Percentiles rank a stretch among this genome's conserved stretches.
Conservation (phyloP, 1,284 basidiomycete genomes). For the Pascua sp. region DNA sequence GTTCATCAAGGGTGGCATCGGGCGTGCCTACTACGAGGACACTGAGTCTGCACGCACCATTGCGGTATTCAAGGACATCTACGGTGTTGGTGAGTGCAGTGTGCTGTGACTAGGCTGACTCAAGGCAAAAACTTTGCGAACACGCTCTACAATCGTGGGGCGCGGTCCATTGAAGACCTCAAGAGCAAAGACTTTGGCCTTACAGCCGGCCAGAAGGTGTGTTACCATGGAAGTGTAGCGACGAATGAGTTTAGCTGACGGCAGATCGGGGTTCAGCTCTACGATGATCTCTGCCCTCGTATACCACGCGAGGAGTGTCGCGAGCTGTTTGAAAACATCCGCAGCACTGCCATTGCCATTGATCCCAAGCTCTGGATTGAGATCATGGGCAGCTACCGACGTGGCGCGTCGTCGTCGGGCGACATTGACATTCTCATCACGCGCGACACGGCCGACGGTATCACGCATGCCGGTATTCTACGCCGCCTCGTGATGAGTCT, state of each 20-base stretch:
- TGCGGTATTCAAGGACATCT: conserved; percentile 67
- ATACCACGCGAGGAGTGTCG: conserved; percentile 79
- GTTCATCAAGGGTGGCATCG: conserved; percentile 34
- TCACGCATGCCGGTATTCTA: conserved; percentile 62
- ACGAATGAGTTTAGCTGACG: not conserved
- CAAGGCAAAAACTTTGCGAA: conserved; percentile 62
- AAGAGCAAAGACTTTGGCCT: conserved; percentile 52
- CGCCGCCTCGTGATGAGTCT: conserved; percentile 58
- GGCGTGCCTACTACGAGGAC: conserved; percentile 41
- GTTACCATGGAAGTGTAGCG: not conserved
- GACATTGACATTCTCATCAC: conserved; percentile 89
- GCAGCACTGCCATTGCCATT: conserved; percentile 63
- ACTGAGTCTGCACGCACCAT: conserved; percentile 34
- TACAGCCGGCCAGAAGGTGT: conserved; percentile 59
- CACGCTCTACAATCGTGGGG: conserved; percentile 71
- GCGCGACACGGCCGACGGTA: conserved; percentile 65
- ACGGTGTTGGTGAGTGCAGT: conserved; percentile 67
- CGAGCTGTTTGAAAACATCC: conserved; percentile 67
- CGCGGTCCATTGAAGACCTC: conserved; percentile 73
- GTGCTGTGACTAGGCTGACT: not conserved
- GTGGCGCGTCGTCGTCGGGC: conserved; percentile 73
- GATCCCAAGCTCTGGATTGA: conserved; percentile 71
- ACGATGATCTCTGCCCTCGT: conserved; percentile 66
- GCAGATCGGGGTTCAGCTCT: conserved; percentile 67
- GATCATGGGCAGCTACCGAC: conserved; percentile 85